Percentiles rank a stretch among this genome's conserved stretches.
Evolutionary conservation across 2,329 filamentous ascomycete species (phyloP).

Genomic region (Colletotrichum filicis): DNA sequence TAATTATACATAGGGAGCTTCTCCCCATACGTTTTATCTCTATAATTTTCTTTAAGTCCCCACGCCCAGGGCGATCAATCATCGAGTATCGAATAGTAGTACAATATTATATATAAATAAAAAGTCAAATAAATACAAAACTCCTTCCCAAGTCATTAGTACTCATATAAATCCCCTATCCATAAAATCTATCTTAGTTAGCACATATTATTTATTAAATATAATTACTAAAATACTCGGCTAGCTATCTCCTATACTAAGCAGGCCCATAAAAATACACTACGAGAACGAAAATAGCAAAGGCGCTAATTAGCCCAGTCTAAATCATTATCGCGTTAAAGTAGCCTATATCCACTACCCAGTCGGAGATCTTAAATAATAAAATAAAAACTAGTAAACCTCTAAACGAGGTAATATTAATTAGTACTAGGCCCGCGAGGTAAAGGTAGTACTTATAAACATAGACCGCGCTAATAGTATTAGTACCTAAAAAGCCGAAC

Average conservation of each 20-base stretch:
- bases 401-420: constrained; percentile 46
- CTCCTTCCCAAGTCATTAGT: too few species aligned
- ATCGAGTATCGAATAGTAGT: too few species aligned
- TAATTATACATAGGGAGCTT: too few species aligned
- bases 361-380: constrained; percentile 41
- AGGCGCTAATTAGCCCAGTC: constrained; percentile 44
- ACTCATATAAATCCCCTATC: too few species aligned
- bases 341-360: constrained; percentile 42
- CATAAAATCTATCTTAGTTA: not conserved
- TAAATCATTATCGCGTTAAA: constrained; percentile 43
- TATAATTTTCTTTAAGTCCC: too few species aligned
- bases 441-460: constrained; percentile 46
- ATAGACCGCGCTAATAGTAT: constrained; percentile 44
- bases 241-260: constrained; percentile 25
- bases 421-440: constrained; percentile 42
- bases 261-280: constrained; percentile 38
- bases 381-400: constrained; percentile 44
- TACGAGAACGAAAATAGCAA: constrained; percentile 42
- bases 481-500: constrained; percentile 41
- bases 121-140: too few species aligned
- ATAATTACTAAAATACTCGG: constrained; percentile 13
- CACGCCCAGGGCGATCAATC: too few species aligned
- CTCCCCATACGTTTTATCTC: too few species aligned
- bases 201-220: constrained; percentile 30
- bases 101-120: too few species aligned